Evolutionary conservation across 2,329 filamentous ascomycete species (phyloP), one percentile per base, ranked within the genome.

Genomic region (Paecilomyces niveus): DNA sequence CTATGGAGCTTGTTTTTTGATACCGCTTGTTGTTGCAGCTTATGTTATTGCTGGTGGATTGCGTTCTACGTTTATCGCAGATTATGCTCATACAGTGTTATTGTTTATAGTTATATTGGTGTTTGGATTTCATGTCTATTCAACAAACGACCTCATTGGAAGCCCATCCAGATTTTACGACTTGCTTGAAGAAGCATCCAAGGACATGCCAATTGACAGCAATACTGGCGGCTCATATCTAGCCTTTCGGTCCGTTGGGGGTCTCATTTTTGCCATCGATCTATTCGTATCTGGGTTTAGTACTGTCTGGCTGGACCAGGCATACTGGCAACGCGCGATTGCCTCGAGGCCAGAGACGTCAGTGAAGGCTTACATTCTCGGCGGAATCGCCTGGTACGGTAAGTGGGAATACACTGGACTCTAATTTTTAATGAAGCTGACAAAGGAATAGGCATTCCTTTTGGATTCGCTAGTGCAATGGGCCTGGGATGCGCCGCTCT

Each of bases 381-480:
- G 76, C 9, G 75, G 76, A 1, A 65, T 78, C 24, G 72, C 74
- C 3, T 69, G 65, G 63, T 68, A 65, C 49, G 64, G 63, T 64
- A 53, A 54, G 63, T 62, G 8, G 1, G 18, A 18, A 18, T 11
- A 5, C 9, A 10, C n/a, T 15, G 13, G 4, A 39, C 10, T 22
- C n/a, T 15, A 22, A 6, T 3, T 21, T 39, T 39, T 4, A 13
- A 3, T 9, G 13, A n/a, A 4, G 13, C 33, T 39, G 18, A 24
- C 29, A 13, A n/a, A 10, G 39, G 18, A 24, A 6, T 31, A 64
- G 63, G 63, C 0, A 80, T 83, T 31, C 80, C 81, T 0, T 81
- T 79, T 74, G 75, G 77, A 5, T 71, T 82, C 0, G 80, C 79
- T 0, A 82, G 80, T 0, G 63, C 80, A 3, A 77, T 80, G 66